Conservation (phyloP, 2,329 filamentous ascomycete species). For the Colletotrichum spinosum region DNA sequence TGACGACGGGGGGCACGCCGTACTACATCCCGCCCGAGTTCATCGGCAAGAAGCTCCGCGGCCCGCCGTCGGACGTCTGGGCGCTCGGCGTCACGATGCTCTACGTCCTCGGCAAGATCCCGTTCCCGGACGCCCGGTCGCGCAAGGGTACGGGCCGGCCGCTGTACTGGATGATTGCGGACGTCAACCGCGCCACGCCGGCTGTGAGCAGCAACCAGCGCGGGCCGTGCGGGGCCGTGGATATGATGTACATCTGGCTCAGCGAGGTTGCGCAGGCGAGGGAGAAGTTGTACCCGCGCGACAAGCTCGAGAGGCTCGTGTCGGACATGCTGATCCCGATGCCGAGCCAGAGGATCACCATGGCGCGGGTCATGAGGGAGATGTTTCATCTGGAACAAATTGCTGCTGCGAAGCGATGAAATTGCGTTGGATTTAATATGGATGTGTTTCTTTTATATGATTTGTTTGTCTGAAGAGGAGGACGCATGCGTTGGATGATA, state of each 20-base stretch:
- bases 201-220: slow-evolving; percentile 50
- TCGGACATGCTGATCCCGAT: slow-evolving; percentile 66
- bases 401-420: slow-evolving; percentile 26
- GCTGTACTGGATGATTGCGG: slow-evolving; percentile 69
- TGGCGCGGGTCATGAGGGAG: slow-evolving; percentile 62
- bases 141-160: slow-evolving; percentile 57
- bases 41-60: slow-evolving; percentile 65
- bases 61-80: slow-evolving; percentile 69
- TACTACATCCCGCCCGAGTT: slow-evolving; percentile 73
- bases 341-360: slow-evolving; percentile 64
- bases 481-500: slow-evolving; percentile 19
- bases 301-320: slow-evolving; percentile 64
- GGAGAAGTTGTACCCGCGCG: slow-evolving; percentile 56
- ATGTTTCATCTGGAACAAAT: slow-evolving; percentile 44
- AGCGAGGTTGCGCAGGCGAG: slow-evolving; percentile 63
- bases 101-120: slow-evolving; percentile 66
- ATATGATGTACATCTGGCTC: slow-evolving; percentile 69
- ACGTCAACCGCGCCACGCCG: slow-evolving; percentile 58
- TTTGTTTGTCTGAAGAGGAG: not conserved
- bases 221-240: slow-evolving; percentile 48
- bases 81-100: slow-evolving; percentile 71
- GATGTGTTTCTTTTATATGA: slow-evolving; percentile 16
- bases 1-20: slow-evolving; percentile 67
- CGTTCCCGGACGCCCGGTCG: slow-evolving; percentile 65
- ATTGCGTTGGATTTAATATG: slow-evolving; percentile 13